These are phyloP conservation scores for Yamadazyma buinensis DNA, from an alignment of 1,139 yeast genomes.

Conservation along the genomic window DNA sequence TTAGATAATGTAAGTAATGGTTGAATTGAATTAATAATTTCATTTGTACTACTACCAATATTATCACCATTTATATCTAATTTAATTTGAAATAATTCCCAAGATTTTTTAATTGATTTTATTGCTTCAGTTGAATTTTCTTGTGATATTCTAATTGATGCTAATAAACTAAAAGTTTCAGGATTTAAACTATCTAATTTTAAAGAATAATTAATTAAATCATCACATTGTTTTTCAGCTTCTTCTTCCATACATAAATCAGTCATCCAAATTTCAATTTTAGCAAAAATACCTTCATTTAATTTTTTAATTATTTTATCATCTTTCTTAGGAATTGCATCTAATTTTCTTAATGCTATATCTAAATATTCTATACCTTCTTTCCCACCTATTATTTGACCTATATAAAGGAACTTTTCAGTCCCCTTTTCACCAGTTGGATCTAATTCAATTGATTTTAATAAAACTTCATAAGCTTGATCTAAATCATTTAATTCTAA, in stretches of 20 bases:
- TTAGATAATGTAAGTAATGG: slow-evolving; percentile 69
- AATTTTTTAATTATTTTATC: slow-evolving; percentile 40
- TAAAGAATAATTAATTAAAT: slow-evolving; percentile 63
- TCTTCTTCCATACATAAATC: slow-evolving; percentile 92
- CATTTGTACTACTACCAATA: slow-evolving; percentile 37
- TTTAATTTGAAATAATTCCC: slow-evolving; percentile 61
- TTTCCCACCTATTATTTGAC: slow-evolving; percentile 82
- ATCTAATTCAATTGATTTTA: slow-evolving; percentile 66
- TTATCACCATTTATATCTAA: slow-evolving; percentile 14
- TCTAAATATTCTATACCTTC: slow-evolving; percentile 70
- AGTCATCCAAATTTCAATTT: slow-evolving; percentile 98
- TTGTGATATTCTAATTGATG: slow-evolving; percentile 89
- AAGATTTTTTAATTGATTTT: slow-evolving; percentile 63
- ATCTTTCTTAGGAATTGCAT: slow-evolving; percentile 24
- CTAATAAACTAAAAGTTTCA: slow-evolving; percentile 77
- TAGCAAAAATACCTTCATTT: slow-evolving; percentile 76
- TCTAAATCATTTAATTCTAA: slow-evolving; percentile 79
- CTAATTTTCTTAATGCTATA: slow-evolving; percentile 56
- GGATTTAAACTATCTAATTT: slow-evolving; percentile 59
- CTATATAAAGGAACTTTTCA: slow-evolving; percentile 85
- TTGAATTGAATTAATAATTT: slow-evolving; percentile 60
- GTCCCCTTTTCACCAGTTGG: slow-evolving; percentile 59
- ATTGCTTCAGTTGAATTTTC: slow-evolving; percentile 71
- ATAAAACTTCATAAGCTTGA: slow-evolving; percentile 64
- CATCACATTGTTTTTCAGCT: slow-evolving; percentile 81